Percentiles rank a stretch among this genome's conserved stretches.
Conservation (phyloP, 2,329 filamentous ascomycete species). For the Cryphonectria carpinicola region DNA sequence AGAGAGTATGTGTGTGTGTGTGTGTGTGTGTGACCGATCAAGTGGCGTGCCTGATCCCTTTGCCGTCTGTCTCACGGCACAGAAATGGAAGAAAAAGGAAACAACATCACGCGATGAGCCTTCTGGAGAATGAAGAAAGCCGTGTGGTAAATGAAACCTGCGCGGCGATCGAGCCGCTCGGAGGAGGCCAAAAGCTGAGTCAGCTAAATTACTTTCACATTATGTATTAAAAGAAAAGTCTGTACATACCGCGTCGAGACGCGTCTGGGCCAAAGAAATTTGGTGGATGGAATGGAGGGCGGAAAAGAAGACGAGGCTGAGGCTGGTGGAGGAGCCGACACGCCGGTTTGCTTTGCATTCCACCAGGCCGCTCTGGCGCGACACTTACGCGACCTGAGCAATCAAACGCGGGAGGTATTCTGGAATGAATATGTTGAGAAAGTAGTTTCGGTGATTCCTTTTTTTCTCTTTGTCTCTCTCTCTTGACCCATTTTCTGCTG, state of each 20-base stretch:
- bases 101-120: neutral
- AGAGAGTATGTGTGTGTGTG: too few relatives aligned
- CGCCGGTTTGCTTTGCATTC: neutral
- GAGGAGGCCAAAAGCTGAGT: neutral
- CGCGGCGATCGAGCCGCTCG: neutral
- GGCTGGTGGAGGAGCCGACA: neutral
- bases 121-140: neutral
- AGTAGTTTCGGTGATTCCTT: neutral
- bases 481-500: neutral
- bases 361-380: neutral
- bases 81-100: neutral
- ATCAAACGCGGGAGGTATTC: neutral
- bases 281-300: neutral
- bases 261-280: neutral
- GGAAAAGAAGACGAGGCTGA: neutral
- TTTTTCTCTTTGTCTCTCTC: neutral
- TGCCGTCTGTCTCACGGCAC: neutral
- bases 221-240: neutral
- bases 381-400: neutral
- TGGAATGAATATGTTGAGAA: neutral
- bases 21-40: neutral
- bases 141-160: neutral
- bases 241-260: neutral
- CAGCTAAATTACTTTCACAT: neutral
- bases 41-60: neutral